Base-by-base conservation (phyloP, 345 rosid species). In the Geranium rotundifolium region DNA sequence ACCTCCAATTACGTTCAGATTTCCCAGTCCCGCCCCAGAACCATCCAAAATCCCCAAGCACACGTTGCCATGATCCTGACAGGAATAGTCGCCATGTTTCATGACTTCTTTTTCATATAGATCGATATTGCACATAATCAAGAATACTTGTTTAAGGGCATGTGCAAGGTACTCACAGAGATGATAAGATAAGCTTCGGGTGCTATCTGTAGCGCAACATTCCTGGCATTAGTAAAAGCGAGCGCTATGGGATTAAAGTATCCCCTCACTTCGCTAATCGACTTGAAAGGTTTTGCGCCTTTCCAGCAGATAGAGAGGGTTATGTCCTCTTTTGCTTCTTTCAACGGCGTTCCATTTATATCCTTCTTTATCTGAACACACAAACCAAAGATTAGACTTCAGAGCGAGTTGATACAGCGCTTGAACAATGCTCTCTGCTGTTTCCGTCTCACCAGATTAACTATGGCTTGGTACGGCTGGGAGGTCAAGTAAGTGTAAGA, bases 241-340 rank as follows among this genome's bases (percentile, higher is more conserved):
- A 93, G 62, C 3, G 58, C 65, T 20, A 89, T 58, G 50, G 87
- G 79, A 73, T 79, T 82, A 85, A 87, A 91, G 73, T 85, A 69
- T 56, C 64, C 64, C 73, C 74, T 80, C 56, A 78, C 81, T 14
- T 84, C 91, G 65, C 20, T 2, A 18, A 82, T 30, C 19, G 85
- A 69, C 71, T 84, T 82, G 67, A 82, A 62, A 29, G 79, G 80
- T 65, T 82, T 83, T 7, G 70, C 56, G 55, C 80, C 91, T 82
- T 86, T 89, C 99, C 97, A 93, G 80, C 99, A 93, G 57, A 89
- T 61, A 0, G 96, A 70, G 29, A 93, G 88, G 69, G 88, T 75
- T 59, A 57, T 66, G 59, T 89, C 99, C 49, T 84, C 81, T 4
- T 76, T 72, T 19, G 80, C 64, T 4, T 76, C 80, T 66, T 39